Base-by-base conservation (phyloP, 441 rosid genomes). In the Cnidoscolus chayamansa region DNA sequence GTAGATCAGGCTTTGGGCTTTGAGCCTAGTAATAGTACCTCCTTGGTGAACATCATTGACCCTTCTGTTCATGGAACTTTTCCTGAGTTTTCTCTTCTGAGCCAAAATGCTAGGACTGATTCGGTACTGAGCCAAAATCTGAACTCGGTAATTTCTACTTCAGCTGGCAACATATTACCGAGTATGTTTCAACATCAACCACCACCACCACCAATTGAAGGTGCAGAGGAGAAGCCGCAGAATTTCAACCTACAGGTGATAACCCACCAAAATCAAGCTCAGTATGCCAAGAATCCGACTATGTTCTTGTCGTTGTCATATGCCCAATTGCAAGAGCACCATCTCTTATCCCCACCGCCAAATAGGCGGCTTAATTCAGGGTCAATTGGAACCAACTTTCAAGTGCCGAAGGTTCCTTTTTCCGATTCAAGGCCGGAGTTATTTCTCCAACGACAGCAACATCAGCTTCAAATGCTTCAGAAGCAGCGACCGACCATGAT, bases 251-350 rank as follows among this genome's bases (percentile, higher is more conserved):
- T 84, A 0, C 86, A 77, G 49, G 20, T 77, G 50, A 61, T 79
- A 17, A 79, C 82, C 67, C 76, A 78, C 77, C 88, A 80, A 59
- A 86, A 81, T 72, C 98, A 87, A 69, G 77, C 81, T 40, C 91
- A 80, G 63, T 65, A 74, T 31, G 47, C 68, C 3, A 86, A 86
- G 72, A 84, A 80, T 70, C 82, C 83, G 2, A 76, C 79, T 17
- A 73, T 86, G 72, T 72, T 83, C 65, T 59, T 86, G 63, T 86
- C 91, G 15, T 49, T 84, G 9, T 56, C 85, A 35, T 76, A 75
- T 31, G 57, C 60, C 53, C 77, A 66, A 17, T 68, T 76, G 61
- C 80, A 81, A 25, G 81, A 81, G 54, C 88, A 74, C 25, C 84
- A 73, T 63, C 78, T 79, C 40, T 62, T 76, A 40, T 78, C 79